A percentile compares a stretch with the other conserved stretches of the same genome.
phyloP scores from a whole-genome alignment of 306 rosid species.

The Chamaecrista fasciculata region DNA sequence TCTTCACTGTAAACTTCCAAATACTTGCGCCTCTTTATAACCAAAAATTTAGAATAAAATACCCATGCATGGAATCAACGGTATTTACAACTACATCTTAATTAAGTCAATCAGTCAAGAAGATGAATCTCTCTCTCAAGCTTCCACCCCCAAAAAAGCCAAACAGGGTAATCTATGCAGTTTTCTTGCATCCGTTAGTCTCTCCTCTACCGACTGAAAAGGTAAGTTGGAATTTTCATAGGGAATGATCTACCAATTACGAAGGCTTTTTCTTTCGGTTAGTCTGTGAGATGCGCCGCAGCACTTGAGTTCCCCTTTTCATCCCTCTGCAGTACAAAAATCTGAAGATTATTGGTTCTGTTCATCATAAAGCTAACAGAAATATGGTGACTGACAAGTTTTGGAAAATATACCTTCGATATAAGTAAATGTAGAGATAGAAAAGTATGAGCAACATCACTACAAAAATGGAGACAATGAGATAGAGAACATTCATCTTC shows the following conservation, averaged over 20 bases:
- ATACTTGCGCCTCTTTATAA: no score
- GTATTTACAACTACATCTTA: no score
- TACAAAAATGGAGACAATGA: conserved; percentile 49
- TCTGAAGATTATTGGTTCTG: conserved; percentile 11
- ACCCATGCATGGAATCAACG: no score
- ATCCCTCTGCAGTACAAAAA: conserved; percentile 54
- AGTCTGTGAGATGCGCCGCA: conserved; percentile 56
- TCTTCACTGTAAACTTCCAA: no score
- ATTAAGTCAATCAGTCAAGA: no score
- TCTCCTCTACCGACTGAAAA: conserved; percentile 18
- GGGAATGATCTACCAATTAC: conserved; percentile 24
- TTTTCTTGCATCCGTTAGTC: neutral
- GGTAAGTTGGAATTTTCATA: conserved; percentile 20
- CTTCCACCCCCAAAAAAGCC: conserved; percentile 8
- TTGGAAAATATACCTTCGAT: conserved; percentile 51
- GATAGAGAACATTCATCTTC: conserved; percentile 48
- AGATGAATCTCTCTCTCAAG: no score
- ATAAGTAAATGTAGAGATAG: conserved; percentile 60
- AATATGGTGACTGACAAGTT: conserved; percentile 15
- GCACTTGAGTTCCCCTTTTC: conserved; percentile 45
- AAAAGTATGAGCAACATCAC: conserved; percentile 51
- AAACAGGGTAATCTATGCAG: conserved; percentile 21
- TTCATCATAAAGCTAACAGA: conserved; percentile 6
- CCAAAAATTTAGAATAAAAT: no score
- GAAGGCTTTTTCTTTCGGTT: conserved; percentile 69